These are phyloP conservation scores for Lactarius hengduanensis DNA, from an alignment of 768 basidiomycete genomes.

Conservation along the genomic window DNA sequence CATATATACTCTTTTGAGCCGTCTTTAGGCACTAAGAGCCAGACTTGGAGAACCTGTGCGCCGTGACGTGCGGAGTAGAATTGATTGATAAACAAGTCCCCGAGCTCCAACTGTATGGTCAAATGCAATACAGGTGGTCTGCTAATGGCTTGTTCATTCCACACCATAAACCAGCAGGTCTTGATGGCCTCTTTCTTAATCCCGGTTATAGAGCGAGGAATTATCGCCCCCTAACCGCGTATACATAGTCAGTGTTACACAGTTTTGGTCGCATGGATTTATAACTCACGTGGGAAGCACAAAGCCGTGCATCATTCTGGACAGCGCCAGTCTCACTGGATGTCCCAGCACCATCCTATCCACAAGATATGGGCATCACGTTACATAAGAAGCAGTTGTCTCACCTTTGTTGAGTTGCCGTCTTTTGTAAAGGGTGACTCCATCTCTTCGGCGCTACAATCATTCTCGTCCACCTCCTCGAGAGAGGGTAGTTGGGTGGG, in stretches of 20 bases:
- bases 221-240: not conserved
- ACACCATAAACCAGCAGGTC: constrained; percentile 1
- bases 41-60: constrained; percentile 1
- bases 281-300: too few relatives aligned
- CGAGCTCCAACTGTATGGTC: not conserved
- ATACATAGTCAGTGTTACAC: not conserved
- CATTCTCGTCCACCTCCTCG: too few relatives aligned
- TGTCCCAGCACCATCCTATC: too few relatives aligned
- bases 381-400: too few relatives aligned
- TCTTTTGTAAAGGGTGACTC: too few relatives aligned
- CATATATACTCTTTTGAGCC: not conserved
- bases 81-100: not conserved
- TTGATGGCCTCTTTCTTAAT: not conserved
- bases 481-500: too few relatives aligned
- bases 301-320: too few relatives aligned
- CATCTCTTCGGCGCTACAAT: too few relatives aligned
- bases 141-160: not conserved
- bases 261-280: too few relatives aligned
- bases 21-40: not conserved
- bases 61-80: not conserved
- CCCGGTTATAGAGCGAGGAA: not conserved
- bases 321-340: too few relatives aligned
- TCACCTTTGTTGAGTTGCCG: too few relatives aligned
- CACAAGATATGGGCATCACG: too few relatives aligned
- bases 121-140: not conserved